Evolutionary conservation across 2,329 filamentous ascomycete species (phyloP).

Genomic region (Gaeumannomyces tritici): DNA sequence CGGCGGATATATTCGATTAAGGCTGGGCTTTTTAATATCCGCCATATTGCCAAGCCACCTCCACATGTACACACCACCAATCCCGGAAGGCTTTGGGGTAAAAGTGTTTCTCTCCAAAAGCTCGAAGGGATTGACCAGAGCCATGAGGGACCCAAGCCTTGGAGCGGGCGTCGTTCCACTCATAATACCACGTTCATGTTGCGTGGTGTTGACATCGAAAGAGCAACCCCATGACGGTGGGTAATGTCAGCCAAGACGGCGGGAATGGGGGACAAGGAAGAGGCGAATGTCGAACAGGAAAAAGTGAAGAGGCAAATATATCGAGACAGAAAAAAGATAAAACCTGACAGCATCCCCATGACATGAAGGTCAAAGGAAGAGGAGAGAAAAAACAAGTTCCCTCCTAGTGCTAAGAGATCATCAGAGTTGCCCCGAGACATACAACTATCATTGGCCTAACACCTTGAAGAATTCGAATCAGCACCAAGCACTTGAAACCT

Average conservation of each 20-base stretch:
- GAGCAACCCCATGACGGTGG: not conserved
- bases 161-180: not conserved
- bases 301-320: not conserved
- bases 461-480: too few relatives aligned
- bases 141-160: not conserved
- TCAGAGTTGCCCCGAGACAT: too few relatives aligned
- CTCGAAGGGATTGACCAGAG: not conserved
- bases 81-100: not conserved
- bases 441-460: too few relatives aligned
- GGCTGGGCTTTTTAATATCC: slow-evolving; percentile 1
- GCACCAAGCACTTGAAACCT: not conserved
- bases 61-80: not conserved
- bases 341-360: not conserved
- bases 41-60: slow-evolving; percentile 1
- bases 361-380: not conserved
- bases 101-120: not conserved
- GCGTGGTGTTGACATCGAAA: not conserved
- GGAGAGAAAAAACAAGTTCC: not conserved
- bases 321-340: not conserved
- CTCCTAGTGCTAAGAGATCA: too few relatives aligned
- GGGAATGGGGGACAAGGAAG: not conserved
- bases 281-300: not conserved
- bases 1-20: not conserved
- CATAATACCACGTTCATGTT: not conserved
- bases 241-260: not conserved